A percentile compares a stretch with the other conserved stretches of the same genome.
phyloP scores from a whole-genome alignment of 164 flowering plant species.

The Aristolochia fimbriata region DNA sequence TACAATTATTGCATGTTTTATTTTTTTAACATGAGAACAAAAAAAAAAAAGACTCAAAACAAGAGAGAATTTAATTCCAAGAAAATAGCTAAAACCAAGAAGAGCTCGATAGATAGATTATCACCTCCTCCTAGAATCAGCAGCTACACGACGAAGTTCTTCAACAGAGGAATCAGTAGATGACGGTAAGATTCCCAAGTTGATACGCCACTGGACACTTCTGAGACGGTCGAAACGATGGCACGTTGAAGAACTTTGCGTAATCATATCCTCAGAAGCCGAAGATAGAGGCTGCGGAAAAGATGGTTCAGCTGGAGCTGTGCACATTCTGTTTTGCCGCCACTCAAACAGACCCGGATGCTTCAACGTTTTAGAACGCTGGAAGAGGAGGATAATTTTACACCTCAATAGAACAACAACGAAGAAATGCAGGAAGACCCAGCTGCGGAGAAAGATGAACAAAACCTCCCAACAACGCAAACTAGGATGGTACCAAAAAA shows the following conservation, averaged over 20 bases:
- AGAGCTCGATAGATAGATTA: background rate
- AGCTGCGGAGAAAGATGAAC: too few relatives aligned
- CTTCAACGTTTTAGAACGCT: too few relatives aligned
- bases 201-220: slow-evolving; percentile 83
- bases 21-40: too few relatives aligned
- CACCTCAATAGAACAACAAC: too few relatives aligned
- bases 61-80: background rate
- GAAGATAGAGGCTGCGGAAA: background rate
- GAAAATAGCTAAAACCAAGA: background rate
- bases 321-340: slow-evolving; percentile 9
- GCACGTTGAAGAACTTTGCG: slow-evolving; percentile 2
- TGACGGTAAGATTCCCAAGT: slow-evolving; percentile 68
- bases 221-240: slow-evolving; percentile 41
- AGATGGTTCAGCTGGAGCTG: slow-evolving; percentile 4
- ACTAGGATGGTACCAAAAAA: background rate
- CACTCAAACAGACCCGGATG: background rate
- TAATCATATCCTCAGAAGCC: background rate
- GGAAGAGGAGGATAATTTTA: too few relatives aligned
- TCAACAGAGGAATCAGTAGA: slow-evolving; percentile 42
- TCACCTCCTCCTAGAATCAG: slow-evolving; percentile 80
- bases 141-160: slow-evolving; percentile 82
- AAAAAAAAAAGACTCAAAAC: too few relatives aligned
- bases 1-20: too few relatives aligned
- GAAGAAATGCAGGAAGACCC: too few relatives aligned
- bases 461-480: too few relatives aligned